phyloP scores from a whole-genome alignment of 768 basidiomycete genomes.

The Suillus fuscotomentosus region DNA sequence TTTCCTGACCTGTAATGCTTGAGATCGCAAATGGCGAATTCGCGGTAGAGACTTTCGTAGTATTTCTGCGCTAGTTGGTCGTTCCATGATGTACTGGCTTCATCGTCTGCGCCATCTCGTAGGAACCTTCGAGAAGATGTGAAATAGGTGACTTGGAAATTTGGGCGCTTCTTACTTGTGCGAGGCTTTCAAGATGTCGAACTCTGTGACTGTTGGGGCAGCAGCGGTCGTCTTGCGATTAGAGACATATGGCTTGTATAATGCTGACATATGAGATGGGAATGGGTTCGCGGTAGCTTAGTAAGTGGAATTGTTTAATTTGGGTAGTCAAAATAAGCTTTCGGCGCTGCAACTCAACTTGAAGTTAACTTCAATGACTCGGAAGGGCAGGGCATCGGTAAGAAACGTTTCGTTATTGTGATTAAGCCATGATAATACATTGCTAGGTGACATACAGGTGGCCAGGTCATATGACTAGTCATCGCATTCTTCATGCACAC shows the following conservation, averaged over 20 bases:
- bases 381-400: no score
- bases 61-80: conserved; percentile 87
- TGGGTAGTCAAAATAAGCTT: no score
- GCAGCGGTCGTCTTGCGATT: conserved; percentile 3
- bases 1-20: conserved; percentile 95
- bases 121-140: conserved; percentile 57
- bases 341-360: no score
- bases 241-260: conserved; percentile 16
- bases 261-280: conserved; percentile 6
- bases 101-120: conserved; percentile 55
- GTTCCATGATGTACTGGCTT: conserved; percentile 58
- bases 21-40: conserved; percentile 89
- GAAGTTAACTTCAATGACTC: no score
- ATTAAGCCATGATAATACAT: no score
- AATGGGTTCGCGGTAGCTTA: neutral
- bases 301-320: no score
- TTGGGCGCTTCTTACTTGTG: conserved; percentile 50
- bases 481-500: no score
- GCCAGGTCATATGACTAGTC: no score
- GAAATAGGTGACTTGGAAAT: neutral
- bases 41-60: conserved; percentile 84
- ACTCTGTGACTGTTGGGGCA: conserved; percentile 43
- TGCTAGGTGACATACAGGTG: no score
- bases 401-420: no score
- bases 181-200: conserved; percentile 71